These are phyloP conservation scores for Fraxinus excelsior DNA, from an alignment of 257 asterid genomes.

Conservation along the genomic window DNA sequence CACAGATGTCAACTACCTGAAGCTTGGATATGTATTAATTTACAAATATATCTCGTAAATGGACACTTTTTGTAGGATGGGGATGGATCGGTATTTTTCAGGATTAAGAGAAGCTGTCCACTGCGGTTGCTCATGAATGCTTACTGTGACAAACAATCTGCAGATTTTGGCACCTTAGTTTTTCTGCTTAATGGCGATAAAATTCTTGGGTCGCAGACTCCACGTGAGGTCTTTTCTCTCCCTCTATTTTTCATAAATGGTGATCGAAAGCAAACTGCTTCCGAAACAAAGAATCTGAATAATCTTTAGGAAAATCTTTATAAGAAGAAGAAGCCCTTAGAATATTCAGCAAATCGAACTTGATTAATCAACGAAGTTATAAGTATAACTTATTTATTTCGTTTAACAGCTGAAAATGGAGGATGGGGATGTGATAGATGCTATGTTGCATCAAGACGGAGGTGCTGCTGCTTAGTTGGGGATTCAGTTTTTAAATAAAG, in stretches of 20 bases:
- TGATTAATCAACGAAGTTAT: no score
- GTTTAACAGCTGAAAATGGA: conserved; percentile 38
- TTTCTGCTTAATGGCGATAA: conserved; percentile 44
- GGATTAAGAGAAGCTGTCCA: conserved; percentile 40
- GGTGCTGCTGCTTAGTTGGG: conserved; percentile 12
- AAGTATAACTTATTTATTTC: not conserved
- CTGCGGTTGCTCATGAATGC: conserved; percentile 47
- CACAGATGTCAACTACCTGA: no score
- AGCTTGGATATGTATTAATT: no score
- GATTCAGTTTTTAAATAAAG: not conserved
- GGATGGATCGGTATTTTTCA: conserved; percentile 30
- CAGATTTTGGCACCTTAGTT: conserved; percentile 30
- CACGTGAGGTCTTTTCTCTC: conserved; percentile 35
- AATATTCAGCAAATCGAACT: no score
- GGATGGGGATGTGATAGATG: conserved; percentile 45
- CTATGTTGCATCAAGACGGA: conserved; percentile 38
- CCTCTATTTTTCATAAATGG: not conserved
- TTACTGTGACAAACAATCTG: conserved; percentile 39
- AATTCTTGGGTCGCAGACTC: conserved; percentile 38
- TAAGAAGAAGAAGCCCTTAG: no score
- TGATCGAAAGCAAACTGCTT: no score
- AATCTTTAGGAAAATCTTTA: no score
- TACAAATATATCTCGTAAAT: not conserved
- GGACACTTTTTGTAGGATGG: conserved; percentile 36
- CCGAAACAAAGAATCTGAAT: no score